Evolutionary conservation across 2,329 filamentous ascomycete species (phyloP).

Genomic region (Arthrobotrys sinensis): DNA sequence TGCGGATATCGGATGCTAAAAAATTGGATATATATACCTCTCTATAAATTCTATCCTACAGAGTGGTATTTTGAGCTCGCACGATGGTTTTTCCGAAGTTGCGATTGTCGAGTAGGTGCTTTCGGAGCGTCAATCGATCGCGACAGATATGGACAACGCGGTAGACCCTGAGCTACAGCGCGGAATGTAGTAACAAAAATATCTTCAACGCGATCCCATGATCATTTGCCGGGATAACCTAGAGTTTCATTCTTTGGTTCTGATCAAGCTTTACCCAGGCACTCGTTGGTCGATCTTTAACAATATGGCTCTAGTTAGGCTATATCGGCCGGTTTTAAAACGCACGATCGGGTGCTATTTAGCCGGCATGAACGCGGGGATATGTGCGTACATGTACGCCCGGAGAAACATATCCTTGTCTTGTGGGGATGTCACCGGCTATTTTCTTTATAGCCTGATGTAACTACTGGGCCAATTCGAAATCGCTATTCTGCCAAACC

Average conservation of each 20-base stretch:
- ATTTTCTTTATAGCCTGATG: constrained; percentile 17
- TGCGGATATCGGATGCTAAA: neutral
- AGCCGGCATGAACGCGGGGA: constrained; percentile 24
- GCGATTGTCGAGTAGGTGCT: too few relatives aligned
- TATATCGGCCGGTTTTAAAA: constrained; percentile 24
- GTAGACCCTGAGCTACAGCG: too few relatives aligned
- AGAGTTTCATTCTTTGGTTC: neutral
- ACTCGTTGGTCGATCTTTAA: neutral
- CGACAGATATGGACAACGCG: too few relatives aligned
- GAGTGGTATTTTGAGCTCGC: too few relatives aligned
- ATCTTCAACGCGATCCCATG: neutral
- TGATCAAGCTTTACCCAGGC: constrained; percentile 26
- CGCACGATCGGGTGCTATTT: constrained; percentile 26
- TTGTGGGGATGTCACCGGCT: constrained; percentile 13
- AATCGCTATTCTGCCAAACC: neutral
- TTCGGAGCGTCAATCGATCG: too few relatives aligned
- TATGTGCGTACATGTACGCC: too few relatives aligned
- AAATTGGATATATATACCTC: neutral
- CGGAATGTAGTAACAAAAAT: neutral
- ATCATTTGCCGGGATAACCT: constrained; percentile 7
- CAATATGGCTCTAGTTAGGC: constrained; percentile 15
- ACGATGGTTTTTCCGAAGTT: too few relatives aligned
- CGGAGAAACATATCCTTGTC: constrained; percentile 16
- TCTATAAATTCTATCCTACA: neutral
- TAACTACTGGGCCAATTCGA: neutral